Base-by-base conservation (phyloP, 1,139 yeast species). In the Saccharomycopsis phalli region DNA sequence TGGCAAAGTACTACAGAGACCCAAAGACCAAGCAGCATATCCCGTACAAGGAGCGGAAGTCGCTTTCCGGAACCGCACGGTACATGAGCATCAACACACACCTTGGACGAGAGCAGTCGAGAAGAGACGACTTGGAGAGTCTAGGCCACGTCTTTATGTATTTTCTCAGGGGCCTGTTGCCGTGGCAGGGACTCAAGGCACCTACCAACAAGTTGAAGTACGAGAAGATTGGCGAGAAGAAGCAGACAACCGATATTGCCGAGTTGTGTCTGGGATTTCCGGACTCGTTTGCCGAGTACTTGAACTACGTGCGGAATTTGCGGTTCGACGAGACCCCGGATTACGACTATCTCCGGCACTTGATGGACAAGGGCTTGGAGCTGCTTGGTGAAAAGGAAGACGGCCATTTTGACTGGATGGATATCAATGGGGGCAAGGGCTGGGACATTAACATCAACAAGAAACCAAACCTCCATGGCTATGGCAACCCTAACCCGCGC, bases 241-340 rank as follows among this genome's bases (percentile, higher is more conserved):
- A 88, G 63, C 84, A 87, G 61, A 74, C 91, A 8, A 82, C 95
- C 11, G 76, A 81, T 23, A 81, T 91, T 33, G 69, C 69, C 44
- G 87, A 83, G 38, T 66, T 88, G 49, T 81, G 95, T 34, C 47
- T 50, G n/a, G 88, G 86, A 6, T 76, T 84, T 56, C 97, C 97
- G 26, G 70, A 71, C 50, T 94, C 86, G 57, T 79, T 88, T 62
- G 94, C 84, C 38, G 83, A 82, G 53, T 88, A 87, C 63, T 71
- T 88, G 62, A 80, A 76, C 46, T 75, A 81, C 51, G 95, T 87
- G 36, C 74, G 97, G 56, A 72, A 76, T 47, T 70, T 88, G 50
- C 82, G 82, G 40, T 88, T 88, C 59, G 96, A 88, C 55, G 94
- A 87, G 50, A 86, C 84, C 48, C 97, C 97, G n/a, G 91, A 84